phyloP scores from a whole-genome alignment of 108 stramenopile genomes.

The Phaeodactylum tricornutum region DNA sequence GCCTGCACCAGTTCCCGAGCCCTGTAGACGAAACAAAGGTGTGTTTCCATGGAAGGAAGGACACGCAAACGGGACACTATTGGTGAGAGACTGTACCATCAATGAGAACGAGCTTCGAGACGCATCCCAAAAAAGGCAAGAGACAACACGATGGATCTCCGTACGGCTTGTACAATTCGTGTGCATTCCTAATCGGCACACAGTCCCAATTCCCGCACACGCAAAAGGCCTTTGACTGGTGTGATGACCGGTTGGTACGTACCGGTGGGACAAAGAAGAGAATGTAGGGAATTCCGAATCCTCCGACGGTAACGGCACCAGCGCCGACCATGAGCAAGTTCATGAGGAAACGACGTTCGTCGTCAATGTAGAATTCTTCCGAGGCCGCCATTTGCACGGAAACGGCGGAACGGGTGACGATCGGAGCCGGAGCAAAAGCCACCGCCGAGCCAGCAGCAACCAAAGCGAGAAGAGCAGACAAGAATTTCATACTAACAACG shows the following conservation, averaged over 20 bases:
- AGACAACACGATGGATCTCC: too few relatives aligned
- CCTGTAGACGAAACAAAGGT: too few relatives aligned
- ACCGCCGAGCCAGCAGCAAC: constrained; percentile 46
- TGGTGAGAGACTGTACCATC: too few relatives aligned
- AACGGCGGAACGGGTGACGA: constrained; percentile 32
- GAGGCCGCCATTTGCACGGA: constrained; percentile 56
- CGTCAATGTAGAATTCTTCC: constrained; percentile 90
- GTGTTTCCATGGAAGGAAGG: too few relatives aligned
- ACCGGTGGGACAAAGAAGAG: constrained; percentile 92
- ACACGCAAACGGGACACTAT: too few relatives aligned
- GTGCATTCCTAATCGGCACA: too few relatives aligned
- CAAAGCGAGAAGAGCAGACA: constrained; percentile 51
- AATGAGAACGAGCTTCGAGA: too few relatives aligned
- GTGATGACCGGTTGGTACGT: too few relatives aligned
- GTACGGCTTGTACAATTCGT: too few relatives aligned
- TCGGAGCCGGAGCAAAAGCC: constrained; percentile 71
- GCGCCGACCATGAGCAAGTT: constrained; percentile 92
- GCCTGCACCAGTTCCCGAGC: constrained; percentile 69
- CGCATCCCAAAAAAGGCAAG: too few relatives aligned
- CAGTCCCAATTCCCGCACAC: too few relatives aligned
- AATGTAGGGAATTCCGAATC: constrained; percentile 91
- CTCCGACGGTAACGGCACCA: constrained; percentile 81
- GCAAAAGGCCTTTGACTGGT: too few relatives aligned
- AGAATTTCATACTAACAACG: constrained; percentile 77
- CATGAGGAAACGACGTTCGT: constrained; percentile 94